Base-by-base conservation (phyloP, 495 filamentous ascomycete genomes). In the Podospora pseudocomata region DNA sequence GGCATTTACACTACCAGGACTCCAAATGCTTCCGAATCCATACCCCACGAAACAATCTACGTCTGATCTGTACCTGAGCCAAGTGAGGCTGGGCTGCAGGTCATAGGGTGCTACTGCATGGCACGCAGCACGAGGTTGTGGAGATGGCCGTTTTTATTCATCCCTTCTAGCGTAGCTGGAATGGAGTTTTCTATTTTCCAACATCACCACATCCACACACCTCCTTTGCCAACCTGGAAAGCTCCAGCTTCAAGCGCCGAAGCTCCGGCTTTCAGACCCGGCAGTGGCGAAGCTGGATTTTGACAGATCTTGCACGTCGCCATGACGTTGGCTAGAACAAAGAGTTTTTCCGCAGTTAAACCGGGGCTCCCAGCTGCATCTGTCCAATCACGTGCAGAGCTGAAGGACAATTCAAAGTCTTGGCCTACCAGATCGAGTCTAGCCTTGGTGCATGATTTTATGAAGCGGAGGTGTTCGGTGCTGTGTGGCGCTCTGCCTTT, bases 311-410 rank as follows among this genome's bases (percentile, higher is more conserved):
- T 32, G 28, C 18, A 34, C 61, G 61, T 63, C 61, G 28, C 28
- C 61, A 63, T 63, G 61, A 63, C 61, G 61, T 63, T 63, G 32
- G 6, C 34, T 6, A 39, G 28, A 49, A 63, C 61, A 63, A 63
- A 63, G 61, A 32, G 32, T 63, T 63, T 49, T 32, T 20, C 61
- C 61, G 61, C 30, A 63, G 61, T 49, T 49, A 49, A 49, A 49
- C 39, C 39, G 30, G 23, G 56, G 13, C 56, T 27, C n/a, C 56
- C 6, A 58, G 6, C 23, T 13, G 6, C 9, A 20, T 5, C 39
- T 27, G 18, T 58, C 59, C 59, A 61, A 61, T 61, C 59, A 61
- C 59, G 59, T 61, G 59, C 2, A 18, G 23, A 18, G 27, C 20
- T 27, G 15, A 20, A 6, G 27, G 1, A 28, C 18, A 32, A 61